phyloP scores from a whole-genome alignment of 371 early-diverging fungal genomes.

The Funneliformis caledonium region DNA sequence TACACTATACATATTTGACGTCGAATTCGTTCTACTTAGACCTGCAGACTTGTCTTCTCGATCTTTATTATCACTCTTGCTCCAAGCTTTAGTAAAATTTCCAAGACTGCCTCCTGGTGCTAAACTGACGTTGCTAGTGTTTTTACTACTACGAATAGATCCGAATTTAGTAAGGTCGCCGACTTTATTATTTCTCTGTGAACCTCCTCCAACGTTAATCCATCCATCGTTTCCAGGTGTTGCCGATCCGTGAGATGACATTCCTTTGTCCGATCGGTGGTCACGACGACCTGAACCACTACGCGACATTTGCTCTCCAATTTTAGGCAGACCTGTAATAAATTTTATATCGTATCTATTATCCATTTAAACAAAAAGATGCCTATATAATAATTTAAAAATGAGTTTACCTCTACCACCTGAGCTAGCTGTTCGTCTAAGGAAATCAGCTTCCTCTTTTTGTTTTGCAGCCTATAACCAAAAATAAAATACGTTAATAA shows the following conservation, averaged over 20 bases:
- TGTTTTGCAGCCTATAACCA: slow-evolving; percentile 54
- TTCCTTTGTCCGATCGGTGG: slow-evolving; percentile 50
- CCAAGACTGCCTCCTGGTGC: slow-evolving; percentile 67
- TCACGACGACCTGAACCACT: slow-evolving; percentile 61
- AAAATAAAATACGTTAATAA: background rate
- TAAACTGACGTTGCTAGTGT: slow-evolving; percentile 52
- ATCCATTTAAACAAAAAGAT: background rate
- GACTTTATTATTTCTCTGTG: slow-evolving; percentile 52
- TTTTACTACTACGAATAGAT: slow-evolving; percentile 70
- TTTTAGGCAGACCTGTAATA: slow-evolving; percentile 48
- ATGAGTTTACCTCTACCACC: slow-evolving; percentile 53
- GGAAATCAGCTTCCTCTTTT: slow-evolving; percentile 65
- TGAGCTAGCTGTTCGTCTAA: slow-evolving; percentile 70
- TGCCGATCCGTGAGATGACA: slow-evolving; percentile 51
- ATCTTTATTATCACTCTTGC: slow-evolving; percentile 45
- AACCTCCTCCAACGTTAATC: slow-evolving; percentile 66
- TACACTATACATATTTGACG: slow-evolving; percentile 62
- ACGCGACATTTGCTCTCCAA: slow-evolving; percentile 57
- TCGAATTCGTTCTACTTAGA: slow-evolving; percentile 46
- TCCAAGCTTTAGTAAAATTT: slow-evolving; percentile 53
- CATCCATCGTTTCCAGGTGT: slow-evolving; percentile 66
- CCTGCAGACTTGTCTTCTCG: slow-evolving; percentile 45
- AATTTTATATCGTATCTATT: background rate
- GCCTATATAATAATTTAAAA: background rate
- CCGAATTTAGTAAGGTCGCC: slow-evolving; percentile 84